phyloP scores from a whole-genome alignment of 2,329 filamentous ascomycete species.

The Dothideomycetes sp. region DNA sequence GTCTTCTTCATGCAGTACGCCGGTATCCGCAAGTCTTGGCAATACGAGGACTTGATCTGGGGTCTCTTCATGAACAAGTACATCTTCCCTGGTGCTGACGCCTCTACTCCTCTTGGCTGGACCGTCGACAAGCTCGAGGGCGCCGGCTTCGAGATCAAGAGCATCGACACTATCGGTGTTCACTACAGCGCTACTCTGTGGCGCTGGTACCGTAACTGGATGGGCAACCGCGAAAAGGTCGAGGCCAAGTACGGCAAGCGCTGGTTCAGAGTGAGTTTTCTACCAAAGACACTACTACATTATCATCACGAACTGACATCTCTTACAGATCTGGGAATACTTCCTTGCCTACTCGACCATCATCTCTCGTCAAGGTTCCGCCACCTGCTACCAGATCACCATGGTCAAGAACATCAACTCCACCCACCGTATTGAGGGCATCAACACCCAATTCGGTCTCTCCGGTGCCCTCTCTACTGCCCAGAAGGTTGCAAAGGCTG shows the following conservation, averaged over 20 bases:
- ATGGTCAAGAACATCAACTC: constrained; percentile 87
- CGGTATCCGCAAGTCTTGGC: constrained; percentile 88
- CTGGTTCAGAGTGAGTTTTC: constrained; percentile 77
- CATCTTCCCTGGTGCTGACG: constrained; percentile 93
- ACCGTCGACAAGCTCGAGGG: constrained; percentile 78
- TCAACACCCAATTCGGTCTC: constrained; percentile 60
- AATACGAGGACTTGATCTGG: constrained; percentile 97
- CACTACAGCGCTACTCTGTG: constrained; percentile 96
- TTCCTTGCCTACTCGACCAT: constrained; percentile 84
- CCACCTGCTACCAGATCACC: constrained; percentile 79
- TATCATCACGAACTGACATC: not conserved
- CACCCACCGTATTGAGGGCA: constrained; percentile 69
- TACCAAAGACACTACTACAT: too few species aligned
- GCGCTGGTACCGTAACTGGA: constrained; percentile 99
- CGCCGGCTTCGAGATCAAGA: constrained; percentile 84
- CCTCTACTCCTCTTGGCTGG: constrained; percentile 83
- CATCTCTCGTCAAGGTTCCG: constrained; percentile 70
- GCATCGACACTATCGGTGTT: constrained; percentile 84
- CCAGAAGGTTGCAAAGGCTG: constrained; percentile 28
- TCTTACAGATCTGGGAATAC: constrained; percentile 70
- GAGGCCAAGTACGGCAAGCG: constrained; percentile 87
- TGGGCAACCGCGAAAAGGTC: constrained; percentile 86
- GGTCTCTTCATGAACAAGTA: constrained; percentile 99
- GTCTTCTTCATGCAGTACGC: constrained; percentile 94
- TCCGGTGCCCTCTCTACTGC: constrained; percentile 52